Percentiles rank a stretch among this genome's conserved stretches.
Conservation (phyloP, 176 grass and related monocot genomes). For the Carex parvula region DNA sequence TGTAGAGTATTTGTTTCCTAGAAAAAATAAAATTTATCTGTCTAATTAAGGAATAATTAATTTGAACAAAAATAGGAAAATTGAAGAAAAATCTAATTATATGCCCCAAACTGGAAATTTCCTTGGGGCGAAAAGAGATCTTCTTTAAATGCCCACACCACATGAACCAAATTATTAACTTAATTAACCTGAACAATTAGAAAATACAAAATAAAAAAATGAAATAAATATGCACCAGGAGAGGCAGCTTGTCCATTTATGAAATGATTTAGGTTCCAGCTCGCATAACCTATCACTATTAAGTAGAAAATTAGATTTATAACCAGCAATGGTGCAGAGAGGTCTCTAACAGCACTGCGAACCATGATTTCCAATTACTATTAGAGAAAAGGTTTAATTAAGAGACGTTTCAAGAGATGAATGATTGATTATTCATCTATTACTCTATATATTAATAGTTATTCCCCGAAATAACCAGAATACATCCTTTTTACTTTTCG, state of each 20-base stretch:
- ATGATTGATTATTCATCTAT: slow-evolving; percentile 3
- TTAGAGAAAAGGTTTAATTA: neutral
- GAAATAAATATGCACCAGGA: slow-evolving; percentile 15
- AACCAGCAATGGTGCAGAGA: slow-evolving; percentile 62
- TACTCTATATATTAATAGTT: neutral
- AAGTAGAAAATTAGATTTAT: slow-evolving; percentile 75
- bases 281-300: slow-evolving; percentile 58
- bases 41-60: neutral
- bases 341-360: slow-evolving; percentile 41
- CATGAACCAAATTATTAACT: neutral
- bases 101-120: neutral
- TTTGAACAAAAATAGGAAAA: neutral
- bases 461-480: neutral
- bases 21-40: neutral
- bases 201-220: neutral
- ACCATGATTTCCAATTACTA: slow-evolving; percentile 7
- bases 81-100: neutral
- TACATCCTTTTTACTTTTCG: neutral
- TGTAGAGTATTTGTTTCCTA: neutral
- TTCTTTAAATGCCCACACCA: no score
- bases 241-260: slow-evolving; percentile 60
- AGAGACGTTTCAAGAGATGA: neutral
- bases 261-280: slow-evolving; percentile 86
- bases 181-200: neutral
- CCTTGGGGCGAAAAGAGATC: no score